These are phyloP conservation scores for Omphalea diandra DNA, from an alignment of 441 rosid species.

Conservation along the genomic window DNA sequence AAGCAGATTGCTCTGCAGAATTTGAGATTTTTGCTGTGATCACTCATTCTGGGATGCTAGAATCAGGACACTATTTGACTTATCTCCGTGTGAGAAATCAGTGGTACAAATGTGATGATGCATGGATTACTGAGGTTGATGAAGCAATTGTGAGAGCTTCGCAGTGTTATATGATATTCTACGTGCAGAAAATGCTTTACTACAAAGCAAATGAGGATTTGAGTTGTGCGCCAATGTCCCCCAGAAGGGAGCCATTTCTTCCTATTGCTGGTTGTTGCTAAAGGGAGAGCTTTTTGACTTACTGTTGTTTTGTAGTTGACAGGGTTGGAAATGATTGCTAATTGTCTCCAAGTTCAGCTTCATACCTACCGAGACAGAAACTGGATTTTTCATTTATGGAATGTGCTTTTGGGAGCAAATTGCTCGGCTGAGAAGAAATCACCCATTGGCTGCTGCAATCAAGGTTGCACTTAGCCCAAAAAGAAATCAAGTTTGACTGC, in stretches of 20 bases:
- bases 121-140: constrained; percentile 87
- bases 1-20: constrained; percentile 47
- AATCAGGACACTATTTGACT: constrained; percentile 81
- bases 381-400: background rate
- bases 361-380: background rate
- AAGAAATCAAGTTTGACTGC: constrained; percentile 1
- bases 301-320: constrained; percentile 12
- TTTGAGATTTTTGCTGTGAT: constrained; percentile 85
- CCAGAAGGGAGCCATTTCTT: constrained; percentile 35
- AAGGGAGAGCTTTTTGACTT: background rate
- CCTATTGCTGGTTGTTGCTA: constrained; percentile 51
- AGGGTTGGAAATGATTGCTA: background rate
- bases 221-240: constrained; percentile 38
- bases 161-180: constrained; percentile 82
- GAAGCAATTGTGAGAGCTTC: constrained; percentile 77
- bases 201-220: constrained; percentile 55
- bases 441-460: background rate
- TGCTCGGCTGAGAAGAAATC: background rate
- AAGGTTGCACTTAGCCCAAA: background rate
- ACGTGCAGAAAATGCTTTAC: constrained; percentile 67
- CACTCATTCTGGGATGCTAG: constrained; percentile 80
- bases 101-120: constrained; percentile 92
- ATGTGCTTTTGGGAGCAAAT: background rate
- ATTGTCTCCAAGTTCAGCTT: background rate
- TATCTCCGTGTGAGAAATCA: constrained; percentile 59